Evolutionary conservation across 2,329 filamentous ascomycete genomes (phyloP).

Genomic region (Dothiorella sarmentorum): DNA sequence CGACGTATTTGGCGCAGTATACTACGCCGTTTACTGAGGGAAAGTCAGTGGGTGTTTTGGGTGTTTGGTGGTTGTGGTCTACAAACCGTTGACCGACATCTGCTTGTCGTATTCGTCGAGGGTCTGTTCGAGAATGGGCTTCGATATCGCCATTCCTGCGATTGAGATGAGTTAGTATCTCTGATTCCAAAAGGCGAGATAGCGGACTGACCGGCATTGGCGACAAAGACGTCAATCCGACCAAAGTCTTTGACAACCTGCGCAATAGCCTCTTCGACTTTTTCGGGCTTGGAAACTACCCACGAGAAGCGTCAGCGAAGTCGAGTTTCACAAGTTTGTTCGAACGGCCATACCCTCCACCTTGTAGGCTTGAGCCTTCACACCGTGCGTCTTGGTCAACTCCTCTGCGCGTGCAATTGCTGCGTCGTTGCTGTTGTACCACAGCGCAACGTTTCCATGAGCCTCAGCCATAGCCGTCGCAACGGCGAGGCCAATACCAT

Average conservation of each 20-base stretch:
- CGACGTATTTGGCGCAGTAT: conserved; percentile 42
- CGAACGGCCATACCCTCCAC: conserved; percentile 45
- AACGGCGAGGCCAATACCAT: conserved; percentile 30
- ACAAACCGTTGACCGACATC: conserved; percentile 53
- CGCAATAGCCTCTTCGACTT: conserved; percentile 33
- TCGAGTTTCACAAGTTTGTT: neutral
- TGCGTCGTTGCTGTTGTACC: conserved; percentile 39
- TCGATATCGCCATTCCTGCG: conserved; percentile 49
- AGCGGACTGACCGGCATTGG: conserved; percentile 40
- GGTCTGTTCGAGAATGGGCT: conserved; percentile 53
- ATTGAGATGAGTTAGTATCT: neutral
- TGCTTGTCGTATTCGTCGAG: conserved; percentile 52
- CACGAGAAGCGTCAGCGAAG: neutral
- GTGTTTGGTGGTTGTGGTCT: conserved; percentile 14
- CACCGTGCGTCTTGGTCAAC: conserved; percentile 51
- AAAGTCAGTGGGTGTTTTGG: conserved; percentile 51
- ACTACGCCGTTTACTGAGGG: conserved; percentile 60
- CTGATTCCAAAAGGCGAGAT: neutral
- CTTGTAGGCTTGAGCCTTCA: conserved; percentile 62
- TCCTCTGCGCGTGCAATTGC: conserved; percentile 40
- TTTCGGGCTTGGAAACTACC: conserved; percentile 23
- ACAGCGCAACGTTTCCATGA: conserved; percentile 45
- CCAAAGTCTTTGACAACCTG: conserved; percentile 41
- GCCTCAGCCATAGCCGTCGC: conserved; percentile 39
- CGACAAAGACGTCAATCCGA: conserved; percentile 46